phyloP scores from a whole-genome alignment of 2,329 filamentous ascomycete species.

The Aspergillus pseudoterreus region DNA sequence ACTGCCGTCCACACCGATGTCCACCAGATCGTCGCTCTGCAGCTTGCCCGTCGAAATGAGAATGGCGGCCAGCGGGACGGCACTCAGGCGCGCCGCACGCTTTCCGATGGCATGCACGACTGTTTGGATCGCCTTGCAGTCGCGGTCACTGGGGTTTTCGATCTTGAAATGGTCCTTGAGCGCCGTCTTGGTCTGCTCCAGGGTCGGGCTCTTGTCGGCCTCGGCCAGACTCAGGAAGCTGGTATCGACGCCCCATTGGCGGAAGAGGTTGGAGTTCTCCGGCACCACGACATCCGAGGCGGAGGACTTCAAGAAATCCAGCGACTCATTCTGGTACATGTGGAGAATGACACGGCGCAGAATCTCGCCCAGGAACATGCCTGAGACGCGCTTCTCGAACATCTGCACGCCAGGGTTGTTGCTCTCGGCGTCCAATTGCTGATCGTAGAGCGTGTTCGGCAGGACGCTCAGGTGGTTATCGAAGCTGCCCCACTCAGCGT shows the following conservation, averaged over 20 bases:
- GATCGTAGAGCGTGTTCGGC: constrained; percentile 80
- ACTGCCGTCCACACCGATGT: constrained; percentile 91
- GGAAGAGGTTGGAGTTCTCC: constrained; percentile 64
- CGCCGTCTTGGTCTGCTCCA: constrained; percentile 70
- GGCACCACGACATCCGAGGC: constrained; percentile 70
- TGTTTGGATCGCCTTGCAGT: constrained; percentile 82
- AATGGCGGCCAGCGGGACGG: constrained; percentile 81
- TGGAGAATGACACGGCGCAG: constrained; percentile 72
- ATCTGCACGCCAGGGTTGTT: constrained; percentile 94
- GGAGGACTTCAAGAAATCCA: constrained; percentile 70
- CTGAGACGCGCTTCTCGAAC: constrained; percentile 97
- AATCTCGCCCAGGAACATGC: constrained; percentile 97
- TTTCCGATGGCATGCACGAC: constrained; percentile 80
- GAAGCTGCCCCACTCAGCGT: constrained; percentile 98
- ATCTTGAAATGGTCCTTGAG: constrained; percentile 75
- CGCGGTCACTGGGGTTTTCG: constrained; percentile 71
- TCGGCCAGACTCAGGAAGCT: constrained; percentile 84
- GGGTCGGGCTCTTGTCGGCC: constrained; percentile 69
- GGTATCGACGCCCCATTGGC: constrained; percentile 87
- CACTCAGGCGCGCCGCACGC: constrained; percentile 81
- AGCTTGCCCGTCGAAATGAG: constrained; percentile 77
- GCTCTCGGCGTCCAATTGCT: constrained; percentile 70
- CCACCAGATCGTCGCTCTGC: constrained; percentile 64
- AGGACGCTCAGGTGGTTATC: constrained; percentile 89
- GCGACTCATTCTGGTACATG: constrained; percentile 63